Evolutionary conservation across 2,329 filamentous ascomycete species (phyloP).

Genomic region (Botrytis galanthina): DNA sequence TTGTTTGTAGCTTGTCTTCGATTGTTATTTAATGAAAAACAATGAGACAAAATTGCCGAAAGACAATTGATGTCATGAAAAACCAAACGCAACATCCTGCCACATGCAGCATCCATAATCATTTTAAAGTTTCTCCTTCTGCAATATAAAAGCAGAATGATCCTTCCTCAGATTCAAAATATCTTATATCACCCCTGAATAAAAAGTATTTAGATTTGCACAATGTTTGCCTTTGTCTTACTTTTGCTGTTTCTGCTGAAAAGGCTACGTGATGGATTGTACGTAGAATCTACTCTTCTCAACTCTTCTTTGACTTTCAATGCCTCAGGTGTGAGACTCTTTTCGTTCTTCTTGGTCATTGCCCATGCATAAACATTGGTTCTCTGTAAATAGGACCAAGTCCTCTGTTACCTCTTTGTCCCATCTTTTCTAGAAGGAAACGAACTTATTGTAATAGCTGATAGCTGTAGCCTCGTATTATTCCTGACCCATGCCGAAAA

Average conservation of each 20-base stretch:
- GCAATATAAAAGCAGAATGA: rapidly evolving
- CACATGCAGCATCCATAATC: neutral
- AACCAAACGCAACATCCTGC: neutral
- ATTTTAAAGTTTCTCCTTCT: neutral
- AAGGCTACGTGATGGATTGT: neutral
- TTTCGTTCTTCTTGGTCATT: neutral
- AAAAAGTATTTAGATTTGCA: neutral
- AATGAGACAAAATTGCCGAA: too few relatives aligned
- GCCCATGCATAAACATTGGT: neutral
- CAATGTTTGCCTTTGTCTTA: neutral
- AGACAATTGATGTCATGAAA: neutral
- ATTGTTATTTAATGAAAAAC: neutral
- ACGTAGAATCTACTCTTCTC: neutral
- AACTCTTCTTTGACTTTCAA: neutral
- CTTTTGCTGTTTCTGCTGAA: neutral
- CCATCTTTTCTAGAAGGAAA: neutral
- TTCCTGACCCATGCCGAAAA: neutral
- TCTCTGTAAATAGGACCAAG: neutral
- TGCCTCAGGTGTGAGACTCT: neutral
- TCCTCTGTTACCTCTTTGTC: neutral
- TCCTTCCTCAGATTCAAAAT: neutral
- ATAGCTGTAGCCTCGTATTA: neutral
- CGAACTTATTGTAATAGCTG: neutral
- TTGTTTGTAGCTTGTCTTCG: neutral
- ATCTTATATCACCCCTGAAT: neutral